Base-by-base conservation (phyloP, 73 alveolate species). In the Symbiodinium pilosum region DNA sequence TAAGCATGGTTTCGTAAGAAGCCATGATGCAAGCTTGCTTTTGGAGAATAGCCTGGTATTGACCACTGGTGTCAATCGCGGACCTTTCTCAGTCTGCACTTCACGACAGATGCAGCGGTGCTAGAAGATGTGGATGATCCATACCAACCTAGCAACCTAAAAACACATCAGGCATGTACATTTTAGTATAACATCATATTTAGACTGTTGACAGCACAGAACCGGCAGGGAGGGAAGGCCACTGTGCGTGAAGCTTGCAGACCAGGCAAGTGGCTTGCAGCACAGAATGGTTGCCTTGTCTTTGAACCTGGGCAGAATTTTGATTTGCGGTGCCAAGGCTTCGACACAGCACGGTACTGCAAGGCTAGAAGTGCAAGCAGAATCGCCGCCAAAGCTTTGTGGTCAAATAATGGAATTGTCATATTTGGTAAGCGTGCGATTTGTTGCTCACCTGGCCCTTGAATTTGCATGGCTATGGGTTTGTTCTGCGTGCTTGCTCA, bases 261-360 rank as follows among this genome's bases (percentile, higher is more conserved):
- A 64, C 34, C 81, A 28, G 81, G 81, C 81, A 64, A 64, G 38
- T 64, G 81, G 38, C 81, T 20, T 64, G 24, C 38, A 38, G 81
- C 38, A 64, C 81, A 64, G 81, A 64, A 20, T n/a, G 1, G 81
- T 28, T 64, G 81, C 81, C 81, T 64, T 64, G 34, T 64, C 81
- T 24, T 64, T 64, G 12, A 28, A 64, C 39, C 24, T 2, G 41
- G 34, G 59, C 59, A 64, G 34, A n/a, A 64, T 24, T 64, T 28
- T 9, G 81, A 54, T 5, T 9, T 64, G 81, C 18, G 81, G 81
- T 64, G 81, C 81, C 81, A 32, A 64, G 30, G 81, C 81, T 64
- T 64, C 81, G 81, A 64, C 81, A 30, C 81, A 64, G 81, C 81
- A 28, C 38, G 81, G 81, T n/a, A 64, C 81, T 28, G 38, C 81